Evolutionary conservation across 1,284 basidiomycete species (phyloP).

Genomic region (Puccinia polysora): DNA sequence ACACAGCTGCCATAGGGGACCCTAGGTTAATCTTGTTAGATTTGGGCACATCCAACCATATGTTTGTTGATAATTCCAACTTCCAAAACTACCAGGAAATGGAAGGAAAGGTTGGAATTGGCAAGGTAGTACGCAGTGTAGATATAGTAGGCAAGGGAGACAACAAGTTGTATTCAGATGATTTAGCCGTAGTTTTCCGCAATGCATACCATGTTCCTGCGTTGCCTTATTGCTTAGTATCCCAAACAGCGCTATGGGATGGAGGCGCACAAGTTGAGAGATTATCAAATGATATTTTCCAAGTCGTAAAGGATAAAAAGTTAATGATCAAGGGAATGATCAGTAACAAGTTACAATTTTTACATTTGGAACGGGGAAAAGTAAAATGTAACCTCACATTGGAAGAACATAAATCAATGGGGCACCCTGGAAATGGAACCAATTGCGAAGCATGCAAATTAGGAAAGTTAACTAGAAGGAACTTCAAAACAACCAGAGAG

Average conservation of each 20-base stretch:
- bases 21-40: not conserved
- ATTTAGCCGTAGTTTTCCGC: not conserved
- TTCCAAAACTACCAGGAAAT: not conserved
- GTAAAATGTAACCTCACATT: not conserved
- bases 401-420: not conserved
- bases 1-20: not conserved
- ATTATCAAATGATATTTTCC: not conserved
- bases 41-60: not conserved
- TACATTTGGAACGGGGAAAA: not conserved
- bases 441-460: conserved; percentile 8
- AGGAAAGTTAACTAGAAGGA: conserved; percentile 2
- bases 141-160: not conserved
- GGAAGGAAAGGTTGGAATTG: not conserved
- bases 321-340: not conserved
- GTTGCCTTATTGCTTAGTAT: conserved; percentile 11
- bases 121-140: not conserved
- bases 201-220: conserved; percentile 8
- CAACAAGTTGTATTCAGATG: not conserved
- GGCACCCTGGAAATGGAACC: not conserved
- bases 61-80: not conserved
- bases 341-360: not conserved
- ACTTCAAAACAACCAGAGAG: not conserved
- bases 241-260: not conserved
- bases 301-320: not conserved
- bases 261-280: not conserved